phyloP scores from a whole-genome alignment of 305 asterid species.

The Solanum hybrid region DNA sequence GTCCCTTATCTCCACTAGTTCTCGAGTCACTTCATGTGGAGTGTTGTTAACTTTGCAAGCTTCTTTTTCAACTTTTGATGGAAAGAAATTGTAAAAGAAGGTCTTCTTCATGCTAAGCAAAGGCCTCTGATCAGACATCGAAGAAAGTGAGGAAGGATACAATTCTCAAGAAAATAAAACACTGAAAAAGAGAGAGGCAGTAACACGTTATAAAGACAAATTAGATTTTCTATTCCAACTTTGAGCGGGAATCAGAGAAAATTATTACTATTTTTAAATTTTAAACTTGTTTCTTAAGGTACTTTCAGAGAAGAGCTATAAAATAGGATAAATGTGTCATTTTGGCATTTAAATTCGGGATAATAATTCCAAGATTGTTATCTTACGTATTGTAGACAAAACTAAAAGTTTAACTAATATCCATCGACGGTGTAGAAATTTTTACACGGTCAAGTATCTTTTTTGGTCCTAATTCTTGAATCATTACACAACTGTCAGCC shows the following conservation, averaged over 20 bases:
- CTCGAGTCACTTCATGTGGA: not conserved
- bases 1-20: slow-evolving; percentile 38
- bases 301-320: not conserved
- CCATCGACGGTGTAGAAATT: not conserved
- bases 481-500: not conserved
- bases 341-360: too few relatives aligned
- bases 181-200: not conserved
- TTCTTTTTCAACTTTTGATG: slow-evolving; percentile 22
- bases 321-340: not conserved
- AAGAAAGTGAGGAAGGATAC: not conserved
- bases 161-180: not conserved
- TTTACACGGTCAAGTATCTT: not conserved
- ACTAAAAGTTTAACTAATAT: not conserved
- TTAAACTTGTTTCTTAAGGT: not conserved
- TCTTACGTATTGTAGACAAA: not conserved
- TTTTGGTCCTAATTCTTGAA: not conserved
- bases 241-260: not conserved
- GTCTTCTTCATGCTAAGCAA: not conserved
- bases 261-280: not conserved
- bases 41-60: slow-evolving; percentile 4
- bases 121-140: not conserved
- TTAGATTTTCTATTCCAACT: not conserved
- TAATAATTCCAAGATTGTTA: not conserved
- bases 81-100: slow-evolving; percentile 29
- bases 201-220: not conserved